phyloP scores from a whole-genome alignment of 805 yeast species.

The Yamadazyma tumulicola region DNA sequence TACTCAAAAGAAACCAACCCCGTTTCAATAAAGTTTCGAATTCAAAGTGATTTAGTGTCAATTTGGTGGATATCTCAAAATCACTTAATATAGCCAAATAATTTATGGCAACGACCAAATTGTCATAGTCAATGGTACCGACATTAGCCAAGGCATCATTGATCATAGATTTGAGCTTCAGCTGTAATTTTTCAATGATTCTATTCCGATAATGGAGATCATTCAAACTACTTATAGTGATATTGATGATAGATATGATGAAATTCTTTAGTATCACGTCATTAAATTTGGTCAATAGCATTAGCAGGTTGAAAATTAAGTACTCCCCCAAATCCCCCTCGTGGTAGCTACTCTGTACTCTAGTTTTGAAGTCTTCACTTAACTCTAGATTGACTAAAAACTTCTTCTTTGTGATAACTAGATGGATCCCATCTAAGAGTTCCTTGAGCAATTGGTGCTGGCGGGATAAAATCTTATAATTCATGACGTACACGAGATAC shows the following conservation, averaged over 20 bases:
- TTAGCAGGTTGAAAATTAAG: constrained; percentile 4
- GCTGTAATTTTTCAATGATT: constrained; percentile 3
- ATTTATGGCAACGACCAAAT: constrained; percentile 19
- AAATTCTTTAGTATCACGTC: constrained; percentile 25
- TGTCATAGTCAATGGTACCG: neutral
- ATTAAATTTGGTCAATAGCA: constrained; percentile 3
- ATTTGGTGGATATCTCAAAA: constrained; percentile 26
- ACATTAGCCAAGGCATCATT: constrained; percentile 2
- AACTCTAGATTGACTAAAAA: constrained; percentile 21
- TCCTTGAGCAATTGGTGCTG: constrained; percentile 8
- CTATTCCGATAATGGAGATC: constrained; percentile 21
- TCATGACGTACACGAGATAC: constrained; percentile 21
- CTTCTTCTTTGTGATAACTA: constrained; percentile 30
- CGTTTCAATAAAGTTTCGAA: constrained; percentile 30
- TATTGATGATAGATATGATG: constrained; percentile 29
- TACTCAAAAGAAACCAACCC: constrained; percentile 24
- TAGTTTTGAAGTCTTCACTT: neutral
- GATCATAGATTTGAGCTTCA: neutral
- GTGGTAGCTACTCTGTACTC: constrained; percentile 2
- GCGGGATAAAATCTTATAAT: constrained; percentile 2
- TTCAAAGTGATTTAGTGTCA: constrained; percentile 19
- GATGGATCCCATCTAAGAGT: constrained; percentile 27
- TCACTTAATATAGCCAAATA: constrained; percentile 36
- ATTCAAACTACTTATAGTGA: constrained; percentile 27
- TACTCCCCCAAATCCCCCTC: constrained; percentile 3